Conservation (phyloP, 2,329 filamentous ascomycete genomes). For the Microcera coccophila region DNA sequence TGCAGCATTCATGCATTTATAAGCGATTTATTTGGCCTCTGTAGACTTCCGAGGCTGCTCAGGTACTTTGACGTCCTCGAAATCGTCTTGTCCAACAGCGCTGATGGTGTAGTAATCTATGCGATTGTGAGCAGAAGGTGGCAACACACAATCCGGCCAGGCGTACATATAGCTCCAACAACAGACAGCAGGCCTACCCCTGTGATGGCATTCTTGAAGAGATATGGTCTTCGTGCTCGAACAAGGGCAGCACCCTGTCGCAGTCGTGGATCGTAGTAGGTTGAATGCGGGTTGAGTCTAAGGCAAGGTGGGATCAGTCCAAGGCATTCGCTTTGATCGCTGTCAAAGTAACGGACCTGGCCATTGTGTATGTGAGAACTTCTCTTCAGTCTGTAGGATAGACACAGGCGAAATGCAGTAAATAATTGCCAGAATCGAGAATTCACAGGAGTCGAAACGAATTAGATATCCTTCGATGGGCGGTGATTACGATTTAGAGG, state of each 20-base stretch:
- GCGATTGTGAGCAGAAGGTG: constrained; percentile 12
- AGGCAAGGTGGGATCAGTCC: constrained; percentile 19
- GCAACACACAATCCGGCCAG: constrained; percentile 1
- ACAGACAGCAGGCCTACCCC: constrained; percentile 72
- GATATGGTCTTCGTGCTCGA: constrained; percentile 85
- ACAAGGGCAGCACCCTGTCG: constrained; percentile 85
- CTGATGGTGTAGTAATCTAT: constrained; percentile 63
- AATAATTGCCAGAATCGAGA: not conserved
- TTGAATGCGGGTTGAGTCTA: constrained; percentile 48
- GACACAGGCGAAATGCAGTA: too few relatives aligned
- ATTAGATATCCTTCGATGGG: not conserved
- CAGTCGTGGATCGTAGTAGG: constrained; percentile 89
- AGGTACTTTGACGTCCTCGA: constrained; percentile 90
- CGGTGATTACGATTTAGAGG: not conserved
- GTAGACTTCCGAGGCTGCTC: constrained; percentile 58
- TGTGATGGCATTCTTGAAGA: constrained; percentile 82
- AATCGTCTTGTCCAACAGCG: constrained; percentile 92
- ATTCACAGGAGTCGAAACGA: constrained; percentile 5
- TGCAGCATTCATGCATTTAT: not conserved
- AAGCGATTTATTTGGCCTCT: constrained; percentile 30
- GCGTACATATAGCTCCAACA: constrained; percentile 83
- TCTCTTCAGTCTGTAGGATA: too few relatives aligned
- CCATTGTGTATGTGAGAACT: constrained; percentile 17
- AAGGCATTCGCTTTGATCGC: constrained; percentile 3
- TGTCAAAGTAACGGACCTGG: constrained; percentile 16